Evolutionary conservation across 2,329 filamentous ascomycete genomes (phyloP).

Genomic region (Botrytis squamosa): DNA sequence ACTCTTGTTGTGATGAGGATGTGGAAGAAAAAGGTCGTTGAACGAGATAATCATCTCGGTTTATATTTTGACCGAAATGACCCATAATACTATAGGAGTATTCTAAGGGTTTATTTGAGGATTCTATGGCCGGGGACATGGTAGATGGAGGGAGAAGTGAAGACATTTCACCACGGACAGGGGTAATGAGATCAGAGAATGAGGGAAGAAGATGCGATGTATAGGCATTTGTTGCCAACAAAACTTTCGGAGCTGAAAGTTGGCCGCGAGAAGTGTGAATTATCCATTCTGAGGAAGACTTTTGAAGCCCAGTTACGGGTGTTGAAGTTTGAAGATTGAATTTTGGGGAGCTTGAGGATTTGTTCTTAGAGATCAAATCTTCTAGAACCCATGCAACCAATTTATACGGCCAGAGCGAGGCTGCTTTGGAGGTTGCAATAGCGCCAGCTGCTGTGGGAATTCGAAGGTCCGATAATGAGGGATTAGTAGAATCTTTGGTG

Average conservation of each 20-base stretch:
- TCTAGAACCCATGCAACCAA: constrained; percentile 72
- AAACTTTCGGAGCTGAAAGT: constrained; percentile 60
- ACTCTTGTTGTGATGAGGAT: constrained; percentile 34
- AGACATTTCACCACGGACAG: constrained; percentile 71
- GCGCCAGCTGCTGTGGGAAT: constrained; percentile 60
- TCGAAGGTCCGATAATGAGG: constrained; percentile 51
- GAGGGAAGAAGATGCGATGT: constrained; percentile 71
- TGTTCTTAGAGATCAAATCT: constrained; percentile 27
- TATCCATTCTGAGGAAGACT: constrained; percentile 48
- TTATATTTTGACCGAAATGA: constrained; percentile 43
- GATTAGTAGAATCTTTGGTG: constrained; percentile 35
- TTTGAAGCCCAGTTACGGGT: constrained; percentile 55
- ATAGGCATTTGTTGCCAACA: constrained; percentile 83
- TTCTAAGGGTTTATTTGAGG: constrained; percentile 23
- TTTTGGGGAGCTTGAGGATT: constrained; percentile 31
- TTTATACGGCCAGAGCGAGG: constrained; percentile 80
- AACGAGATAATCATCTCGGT: constrained; percentile 69
- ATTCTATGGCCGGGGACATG: constrained; percentile 27
- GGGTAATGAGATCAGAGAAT: constrained; percentile 71
- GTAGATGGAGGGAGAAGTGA: constrained; percentile 58
- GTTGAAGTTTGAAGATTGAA: constrained; percentile 78
- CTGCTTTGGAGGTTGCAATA: constrained; percentile 63
- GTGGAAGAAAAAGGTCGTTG: constrained; percentile 56
- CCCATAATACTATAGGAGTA: constrained; percentile 59
- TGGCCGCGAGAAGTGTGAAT: constrained; percentile 68